These are phyloP conservation scores for Ophiostoma triangulosporum DNA, from an alignment of 2,329 filamentous ascomycete species.

Conservation along the genomic window DNA sequence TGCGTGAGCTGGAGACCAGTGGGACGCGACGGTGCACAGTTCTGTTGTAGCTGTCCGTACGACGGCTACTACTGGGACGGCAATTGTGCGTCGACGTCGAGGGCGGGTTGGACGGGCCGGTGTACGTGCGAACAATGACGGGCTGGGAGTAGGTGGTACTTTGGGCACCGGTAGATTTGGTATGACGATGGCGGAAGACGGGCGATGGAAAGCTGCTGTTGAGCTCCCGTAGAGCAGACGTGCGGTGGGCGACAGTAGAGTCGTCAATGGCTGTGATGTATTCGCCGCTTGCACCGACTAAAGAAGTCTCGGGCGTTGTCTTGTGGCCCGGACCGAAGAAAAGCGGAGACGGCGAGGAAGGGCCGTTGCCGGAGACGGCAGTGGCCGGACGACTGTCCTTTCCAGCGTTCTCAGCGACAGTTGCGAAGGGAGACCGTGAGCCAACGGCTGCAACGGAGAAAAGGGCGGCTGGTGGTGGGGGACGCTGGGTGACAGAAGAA, in stretches of 20 bases:
- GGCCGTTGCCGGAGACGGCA: not conserved
- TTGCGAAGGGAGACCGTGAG: not conserved
- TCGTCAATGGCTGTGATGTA: conserved; percentile 41
- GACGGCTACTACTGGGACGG: conserved; percentile 18
- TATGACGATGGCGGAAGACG: conserved; percentile 35
- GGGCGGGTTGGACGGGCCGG: conserved; percentile 26
- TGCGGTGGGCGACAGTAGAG: conserved; percentile 40
- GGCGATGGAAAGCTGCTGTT: conserved; percentile 42
- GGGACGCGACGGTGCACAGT: conserved; percentile 20
- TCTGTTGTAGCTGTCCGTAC: conserved; percentile 17
- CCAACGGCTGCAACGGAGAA: not conserved
- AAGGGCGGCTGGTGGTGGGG: not conserved
- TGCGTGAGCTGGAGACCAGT: not conserved
- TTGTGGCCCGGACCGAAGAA: conserved; percentile 31
- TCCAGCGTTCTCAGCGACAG: not conserved
- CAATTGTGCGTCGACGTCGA: conserved; percentile 16
- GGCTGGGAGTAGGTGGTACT: conserved; percentile 49
- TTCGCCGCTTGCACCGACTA: conserved; percentile 40
- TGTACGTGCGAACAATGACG: conserved; percentile 53
- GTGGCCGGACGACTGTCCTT: not conserved
- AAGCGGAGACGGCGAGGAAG: conserved; percentile 31
- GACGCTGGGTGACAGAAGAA: not conserved
- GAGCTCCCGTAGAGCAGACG: conserved; percentile 46
- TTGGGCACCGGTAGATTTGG: conserved; percentile 41
- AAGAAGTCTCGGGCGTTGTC: conserved; percentile 30